Base-by-base conservation (phyloP, 139 green algal genomes). In the Raphidocelis subcapitata region DNA sequence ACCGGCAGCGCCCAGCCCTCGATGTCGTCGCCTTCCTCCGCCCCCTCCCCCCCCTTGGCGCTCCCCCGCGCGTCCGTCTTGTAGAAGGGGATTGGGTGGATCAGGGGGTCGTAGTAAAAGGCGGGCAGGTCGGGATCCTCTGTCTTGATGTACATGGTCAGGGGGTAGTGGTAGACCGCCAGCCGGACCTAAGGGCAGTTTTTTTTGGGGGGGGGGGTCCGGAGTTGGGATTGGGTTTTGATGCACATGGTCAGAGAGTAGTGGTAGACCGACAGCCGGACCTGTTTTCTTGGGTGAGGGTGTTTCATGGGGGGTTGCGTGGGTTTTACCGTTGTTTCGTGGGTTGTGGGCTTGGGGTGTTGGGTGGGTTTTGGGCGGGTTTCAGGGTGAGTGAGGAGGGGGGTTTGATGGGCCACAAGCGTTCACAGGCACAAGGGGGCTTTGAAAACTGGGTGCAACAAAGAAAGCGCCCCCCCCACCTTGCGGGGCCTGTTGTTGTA, bases 81-180 rank as follows among this genome's bases (percentile, higher is more conserved):
- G 89, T 99, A 97, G 8, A 84, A 85, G 21, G 96, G 84, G 76
- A 99, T 98, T 68, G 96, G 96, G 86, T 99, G 95, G 74, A 99
- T 96, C 56, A 99, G 89, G 1, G 96, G 96, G 88, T 99, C 96
- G 79, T 96, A 99, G 85, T 99, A 98, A 86, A 96, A 99, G 51
- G 96, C 96, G 2, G 96, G 96, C 72, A 99, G 86, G 85, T 99
- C 96, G 3, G 96, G 96, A 80, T 99, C 96, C 81, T 99, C 96
- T 16, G 88, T 90, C 88, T 99, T 99, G 84, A 99, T 98, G 90
- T 98, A 99, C 92, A 98, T 97, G 44, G 94, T 90, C 86, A 96
- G 91, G 18, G 96, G 96, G 68, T 91, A 67, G 82, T 99, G 96
- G 88, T 99, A 99, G 35, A 79, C 41, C 47, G 74, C 79, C 69